Conservation (phyloP, 306 rosid species). For the Malus domestica region ASM211411v1 NC_041791.1:23924501-23925000, state of each 20-base stretch:
- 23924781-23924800: background rate
- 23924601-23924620: background rate
- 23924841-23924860: background rate
- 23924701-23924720: background rate
- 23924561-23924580: background rate
- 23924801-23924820: background rate
- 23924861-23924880: background rate
- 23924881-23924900: background rate
- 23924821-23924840: background rate
- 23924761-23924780: background rate
- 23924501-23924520: background rate
- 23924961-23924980: too few species aligned
- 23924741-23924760: background rate
- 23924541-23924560: background rate
- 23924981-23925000: too few species aligned
- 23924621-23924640: conserved; percentile 13
- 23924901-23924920: background rate
- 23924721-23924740: background rate
- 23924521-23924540: background rate
- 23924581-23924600: background rate
- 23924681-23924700: background rate
- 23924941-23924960: too few species aligned
- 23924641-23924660: conserved; percentile 5
- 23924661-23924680: background rate
- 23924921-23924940: background rate